These are phyloP conservation scores for Pulveroboletus ravenelii DNA, from an alignment of 768 basidiomycete genomes.

Conservation along the genomic window DNA sequence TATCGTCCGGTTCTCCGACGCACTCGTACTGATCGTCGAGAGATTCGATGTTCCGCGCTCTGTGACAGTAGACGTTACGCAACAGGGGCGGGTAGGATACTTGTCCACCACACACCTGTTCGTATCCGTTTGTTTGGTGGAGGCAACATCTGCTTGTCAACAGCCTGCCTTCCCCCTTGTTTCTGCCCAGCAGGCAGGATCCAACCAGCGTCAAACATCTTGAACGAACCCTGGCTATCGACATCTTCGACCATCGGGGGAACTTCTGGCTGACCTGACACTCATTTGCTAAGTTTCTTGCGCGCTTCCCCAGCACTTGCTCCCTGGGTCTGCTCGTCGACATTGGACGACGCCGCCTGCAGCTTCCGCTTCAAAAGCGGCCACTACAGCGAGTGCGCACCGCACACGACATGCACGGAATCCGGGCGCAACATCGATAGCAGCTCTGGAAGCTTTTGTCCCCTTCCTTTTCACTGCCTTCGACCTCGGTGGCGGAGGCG, in stretches of 20 bases:
- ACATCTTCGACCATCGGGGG: slow-evolving; percentile 65
- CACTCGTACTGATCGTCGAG: slow-evolving; percentile 44
- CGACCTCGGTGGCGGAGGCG: slow-evolving; percentile 47
- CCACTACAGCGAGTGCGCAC: slow-evolving; percentile 36
- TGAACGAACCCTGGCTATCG: slow-evolving; percentile 69
- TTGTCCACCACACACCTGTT: slow-evolving; percentile 32
- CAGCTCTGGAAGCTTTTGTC: slow-evolving; percentile 17
- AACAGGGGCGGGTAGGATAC: not conserved
- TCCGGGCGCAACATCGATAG: slow-evolving; percentile 39
- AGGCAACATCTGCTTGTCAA: slow-evolving; percentile 42
- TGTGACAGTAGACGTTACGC: not conserved
- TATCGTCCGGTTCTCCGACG: slow-evolving; percentile 44
- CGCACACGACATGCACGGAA: slow-evolving; percentile 50
- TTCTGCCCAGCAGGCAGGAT: slow-evolving; percentile 73
- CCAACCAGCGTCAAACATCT: slow-evolving; percentile 83
- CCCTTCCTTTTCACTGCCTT: slow-evolving; percentile 41
- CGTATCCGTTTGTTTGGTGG: slow-evolving; percentile 55
- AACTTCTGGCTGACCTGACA: slow-evolving; percentile 31
- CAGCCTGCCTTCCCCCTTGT: slow-evolving; percentile 50
- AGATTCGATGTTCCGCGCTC: slow-evolving; percentile 41
- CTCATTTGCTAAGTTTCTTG: slow-evolving; percentile 28
- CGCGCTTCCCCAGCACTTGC: slow-evolving; percentile 7
- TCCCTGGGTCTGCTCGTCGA: slow-evolving; percentile 12
- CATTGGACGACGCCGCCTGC: slow-evolving; percentile 8
- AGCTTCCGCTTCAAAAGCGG: slow-evolving; percentile 42